Evolutionary conservation across 345 rosid genomes (phyloP).

Genomic region (Psidium guajava): DNA sequence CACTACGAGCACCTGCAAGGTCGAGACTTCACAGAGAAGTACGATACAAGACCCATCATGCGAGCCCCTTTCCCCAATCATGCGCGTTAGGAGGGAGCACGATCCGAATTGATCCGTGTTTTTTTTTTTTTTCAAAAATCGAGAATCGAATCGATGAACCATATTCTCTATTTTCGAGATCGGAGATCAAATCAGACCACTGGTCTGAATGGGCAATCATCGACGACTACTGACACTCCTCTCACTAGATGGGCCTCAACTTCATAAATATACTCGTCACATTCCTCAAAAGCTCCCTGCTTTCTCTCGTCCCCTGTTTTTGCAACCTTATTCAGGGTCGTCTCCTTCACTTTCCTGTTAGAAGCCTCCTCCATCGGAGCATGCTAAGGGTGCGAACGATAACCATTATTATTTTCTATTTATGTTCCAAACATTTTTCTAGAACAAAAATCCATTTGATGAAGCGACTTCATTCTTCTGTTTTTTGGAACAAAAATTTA

Average conservation of each 20-base stretch:
- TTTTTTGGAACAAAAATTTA: too few relatives aligned
- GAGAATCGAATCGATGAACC: too few relatives aligned
- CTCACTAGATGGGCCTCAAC: not conserved
- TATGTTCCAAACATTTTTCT: too few relatives aligned
- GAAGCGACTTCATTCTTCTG: too few relatives aligned
- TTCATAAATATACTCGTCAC: not conserved
- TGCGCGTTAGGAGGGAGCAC: too few relatives aligned
- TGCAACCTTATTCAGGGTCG: not conserved
- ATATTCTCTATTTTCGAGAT: too few relatives aligned
- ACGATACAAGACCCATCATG: not conserved
- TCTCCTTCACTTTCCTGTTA: not conserved
- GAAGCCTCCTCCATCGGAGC: slow-evolving; percentile 3
- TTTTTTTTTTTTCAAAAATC: too few relatives aligned
- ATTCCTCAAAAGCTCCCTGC: not conserved
- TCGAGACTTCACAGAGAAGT: not conserved
- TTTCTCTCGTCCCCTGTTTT: not conserved
- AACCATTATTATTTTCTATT: too few relatives aligned
- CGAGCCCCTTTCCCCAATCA: not conserved
- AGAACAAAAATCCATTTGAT: too few relatives aligned
- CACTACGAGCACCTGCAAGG: not conserved
- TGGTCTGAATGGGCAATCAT: not conserved
- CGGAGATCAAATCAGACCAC: too few relatives aligned
- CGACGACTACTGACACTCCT: not conserved
- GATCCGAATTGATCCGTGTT: too few relatives aligned
- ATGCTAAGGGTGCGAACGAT: not conserved